phyloP scores from a whole-genome alignment of 306 rosid species.

The Crotalaria pallida region DNA sequence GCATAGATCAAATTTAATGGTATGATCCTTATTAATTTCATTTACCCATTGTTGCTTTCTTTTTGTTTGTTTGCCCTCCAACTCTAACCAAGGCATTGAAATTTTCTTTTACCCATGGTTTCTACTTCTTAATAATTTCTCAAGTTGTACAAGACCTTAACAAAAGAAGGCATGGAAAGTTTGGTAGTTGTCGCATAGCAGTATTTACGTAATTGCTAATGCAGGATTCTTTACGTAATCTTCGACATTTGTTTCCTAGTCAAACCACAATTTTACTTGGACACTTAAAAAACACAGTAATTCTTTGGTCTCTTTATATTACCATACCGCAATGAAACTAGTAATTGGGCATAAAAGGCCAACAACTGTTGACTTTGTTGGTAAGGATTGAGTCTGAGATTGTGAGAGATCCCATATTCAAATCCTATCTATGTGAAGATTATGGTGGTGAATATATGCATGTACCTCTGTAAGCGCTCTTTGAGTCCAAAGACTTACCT shows the following conservation, averaged over 20 bases:
- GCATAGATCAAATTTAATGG: background rate
- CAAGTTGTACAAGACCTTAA: background rate
- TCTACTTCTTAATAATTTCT: background rate
- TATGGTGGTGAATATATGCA: too few relatives aligned
- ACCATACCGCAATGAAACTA: too few relatives aligned
- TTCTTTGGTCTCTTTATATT: background rate
- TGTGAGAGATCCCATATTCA: too few relatives aligned
- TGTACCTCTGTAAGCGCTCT: too few relatives aligned
- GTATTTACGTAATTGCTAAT: background rate
- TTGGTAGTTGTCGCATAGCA: background rate
- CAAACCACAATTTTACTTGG: background rate
- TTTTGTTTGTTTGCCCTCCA: too few relatives aligned
- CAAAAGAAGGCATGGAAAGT: background rate
- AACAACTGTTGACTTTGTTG: too few relatives aligned
- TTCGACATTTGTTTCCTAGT: conserved; percentile 2
- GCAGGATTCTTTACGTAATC: conserved; percentile 18
- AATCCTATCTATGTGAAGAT: too few relatives aligned
- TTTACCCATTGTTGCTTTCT: background rate
- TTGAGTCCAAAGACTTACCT: too few relatives aligned
- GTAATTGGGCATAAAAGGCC: too few relatives aligned
- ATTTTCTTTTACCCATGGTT: background rate
- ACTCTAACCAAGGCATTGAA: too few relatives aligned
- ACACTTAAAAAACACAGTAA: background rate
- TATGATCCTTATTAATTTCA: background rate
- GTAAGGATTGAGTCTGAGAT: too few relatives aligned